Evolutionary conservation across 1,139 yeast species (phyloP), one percentile per base, ranked within the genome.

Genomic region (Kodamaea alishanica): DNA sequence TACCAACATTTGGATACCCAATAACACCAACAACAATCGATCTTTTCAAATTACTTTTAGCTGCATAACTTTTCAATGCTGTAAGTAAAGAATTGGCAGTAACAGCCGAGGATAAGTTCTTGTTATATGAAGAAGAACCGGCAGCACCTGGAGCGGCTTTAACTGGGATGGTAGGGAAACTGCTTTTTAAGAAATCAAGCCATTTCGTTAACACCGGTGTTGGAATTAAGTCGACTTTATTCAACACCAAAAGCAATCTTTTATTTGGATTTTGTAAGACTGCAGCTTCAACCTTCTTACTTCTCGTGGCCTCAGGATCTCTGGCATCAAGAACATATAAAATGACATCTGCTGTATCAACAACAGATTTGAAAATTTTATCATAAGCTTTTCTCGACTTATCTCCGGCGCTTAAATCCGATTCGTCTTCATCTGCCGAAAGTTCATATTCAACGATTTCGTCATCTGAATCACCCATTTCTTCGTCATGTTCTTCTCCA

Each of bases 231-330:
- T 92, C 99, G 46, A 92, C 88, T 63, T 92, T 92, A 71, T 92
- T 92, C 52, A 92, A 70, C 30, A 92, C 78, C 52, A 88, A 78
- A 40, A 92, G 84, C 49, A 94, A 73, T 59, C 97, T 79, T 65
- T 92, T 92, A 43, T 86, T 86, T 12, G 72, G 67, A 50, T 81
- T 77, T 55, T 85, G 84, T 46, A 90, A 67, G 29, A 92, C 90
- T 1, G 95, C 87, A 58, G 87, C 84, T 68, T 92, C 99, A 29
- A 92, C 94, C 58, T 80, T 87, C 58, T 81, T 79, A 8, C 97
- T 89, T 58, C 99, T 79, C 5, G 98, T 92, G 26, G 90, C 81
- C 61, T 87, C 96, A 38, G 99, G 98, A 63, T 92, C 97, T 63
- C 99, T 81, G 3, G 99, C 96, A 65, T 92, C 99, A 56, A 92